A percentile compares a stretch with the other conserved stretches of the same genome.
phyloP scores from a whole-genome alignment of 257 asterid genomes.

The Capsicum baccatum region DNA sequence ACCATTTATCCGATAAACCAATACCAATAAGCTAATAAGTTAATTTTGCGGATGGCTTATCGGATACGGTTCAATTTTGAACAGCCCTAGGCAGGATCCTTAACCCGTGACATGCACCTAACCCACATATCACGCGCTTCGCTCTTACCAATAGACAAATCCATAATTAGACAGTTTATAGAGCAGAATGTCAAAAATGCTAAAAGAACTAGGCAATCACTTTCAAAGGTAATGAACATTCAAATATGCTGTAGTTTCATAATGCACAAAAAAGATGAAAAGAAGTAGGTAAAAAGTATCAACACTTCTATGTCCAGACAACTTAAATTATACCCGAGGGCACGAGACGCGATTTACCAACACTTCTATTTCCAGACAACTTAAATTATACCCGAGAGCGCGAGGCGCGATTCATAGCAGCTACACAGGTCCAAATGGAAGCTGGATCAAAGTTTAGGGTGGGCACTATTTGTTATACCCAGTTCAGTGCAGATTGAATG shows the following conservation, averaged over 20 bases:
- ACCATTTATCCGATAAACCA: too few species aligned
- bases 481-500: constrained; percentile 61
- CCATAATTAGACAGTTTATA: background rate
- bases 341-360: background rate
- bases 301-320: background rate
- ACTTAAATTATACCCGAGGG: background rate
- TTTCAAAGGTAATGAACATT: background rate
- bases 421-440: background rate
- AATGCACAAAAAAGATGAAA: background rate
- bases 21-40: too few species aligned
- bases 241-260: background rate
- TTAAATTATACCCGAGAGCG: background rate
- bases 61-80: too few species aligned
- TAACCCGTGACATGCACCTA: background rate
- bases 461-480: constrained; percentile 65
- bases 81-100: too few species aligned
- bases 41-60: too few species aligned
- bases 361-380: background rate
- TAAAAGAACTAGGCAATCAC: background rate
- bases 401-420: background rate
- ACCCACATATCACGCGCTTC: background rate
- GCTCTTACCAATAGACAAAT: background rate
- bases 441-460: constrained; percentile 44
- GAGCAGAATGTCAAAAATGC: background rate
- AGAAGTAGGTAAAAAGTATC: background rate